Evolutionary conservation across 2,329 filamentous ascomycete genomes (phyloP), one percentile per base, ranked within the genome.

Genomic region (Fusarium longipes): DNA sequence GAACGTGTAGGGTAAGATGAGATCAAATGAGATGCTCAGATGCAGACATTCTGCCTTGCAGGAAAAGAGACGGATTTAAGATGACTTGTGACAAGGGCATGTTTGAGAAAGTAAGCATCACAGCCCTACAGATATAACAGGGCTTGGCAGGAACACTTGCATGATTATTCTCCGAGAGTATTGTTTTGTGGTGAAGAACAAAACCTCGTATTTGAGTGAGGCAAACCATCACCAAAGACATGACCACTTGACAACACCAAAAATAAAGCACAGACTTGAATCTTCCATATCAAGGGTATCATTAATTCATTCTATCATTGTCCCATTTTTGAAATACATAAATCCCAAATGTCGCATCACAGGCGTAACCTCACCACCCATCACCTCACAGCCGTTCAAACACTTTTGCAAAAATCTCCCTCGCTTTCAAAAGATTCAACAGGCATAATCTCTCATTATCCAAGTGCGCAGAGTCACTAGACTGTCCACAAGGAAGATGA

Each of bases 391-490:
- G 76, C 67, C 89, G 87, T 69, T 84, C 82, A 80, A 99, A 99
- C 8, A 98, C 93, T 75, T 88, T 87, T 65, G 89, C 90, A 72
- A 99, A 96, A 62, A 99, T 97, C 78, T 96, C 93, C 67, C 94
- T 88, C 67, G 93, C 96, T 81, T 97, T 97, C 63, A 93, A 87
- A 72, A 99, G 76, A 78, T 99, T 99, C 71, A 92, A 81, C 56
- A 99, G 82, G 51, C 96, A 84, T 77, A 99, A 82, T n/a, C 96
- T 82, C 84, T 99, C 96, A 74, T 99, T 98, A 74, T 97, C 93
- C 78, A 99, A 80, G 85, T 99, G 96, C 18, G 95, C 96, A 50
- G 90, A 90, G 75, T 99, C 96, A 72, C 93, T 97, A 14, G 95
- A 93, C 79, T 97, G 94, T 0, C 96, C 96, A 74, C 94, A 97